Evolutionary conservation across 1,139 yeast species (phyloP), one percentile per base, ranked within the genome.

Genomic region (Geotrichum restrictum): DNA sequence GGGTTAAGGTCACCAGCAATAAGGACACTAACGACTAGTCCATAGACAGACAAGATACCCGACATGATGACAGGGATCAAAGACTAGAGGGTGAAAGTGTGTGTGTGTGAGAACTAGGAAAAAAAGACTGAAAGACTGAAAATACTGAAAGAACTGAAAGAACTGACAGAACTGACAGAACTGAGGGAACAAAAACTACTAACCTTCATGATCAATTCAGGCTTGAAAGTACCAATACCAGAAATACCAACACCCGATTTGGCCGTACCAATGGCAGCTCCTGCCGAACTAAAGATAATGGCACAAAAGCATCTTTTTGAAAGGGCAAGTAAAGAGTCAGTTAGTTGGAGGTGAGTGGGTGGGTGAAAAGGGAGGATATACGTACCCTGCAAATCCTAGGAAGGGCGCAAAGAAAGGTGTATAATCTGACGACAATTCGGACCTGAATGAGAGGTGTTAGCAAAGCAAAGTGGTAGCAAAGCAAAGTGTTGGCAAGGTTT

Each of bases 201-300:
- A 39, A 62, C 63, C 52, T 65, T 63, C 70, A 66, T 68, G 56
- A 68, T 66, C 53, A 67, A 55, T 34, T 65, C 69, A 13, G 69
- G 69, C 52, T 64, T 61, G 56, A 67, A 67, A 51, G 64, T 63
- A 58, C 71, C 69, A 57, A 69, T 64, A 89, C 95, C 74, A 85
- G 81, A 72, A 88, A 94, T 91, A 82, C 99, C 98, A 60, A 93
- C 95, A 76, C 99, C 99, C 41, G 96, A 86, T 76, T 94, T 94
- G 68, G 99, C 99, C 62, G 98, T 94, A 78, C 98, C 99, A 72
- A 91, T 89, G 53, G 98, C 93, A 64, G 99, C 98, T 78, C 99
- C 99, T 67, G 91, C 83, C 69, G 95, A 86, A 47, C 95, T 85
- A 59, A 91, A 76, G 38, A 88, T 79, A 86, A 88, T 87, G 52